Evolutionary conservation across 345 rosid genomes (phyloP).

Genomic region (Stellera chamaejasme): DNA sequence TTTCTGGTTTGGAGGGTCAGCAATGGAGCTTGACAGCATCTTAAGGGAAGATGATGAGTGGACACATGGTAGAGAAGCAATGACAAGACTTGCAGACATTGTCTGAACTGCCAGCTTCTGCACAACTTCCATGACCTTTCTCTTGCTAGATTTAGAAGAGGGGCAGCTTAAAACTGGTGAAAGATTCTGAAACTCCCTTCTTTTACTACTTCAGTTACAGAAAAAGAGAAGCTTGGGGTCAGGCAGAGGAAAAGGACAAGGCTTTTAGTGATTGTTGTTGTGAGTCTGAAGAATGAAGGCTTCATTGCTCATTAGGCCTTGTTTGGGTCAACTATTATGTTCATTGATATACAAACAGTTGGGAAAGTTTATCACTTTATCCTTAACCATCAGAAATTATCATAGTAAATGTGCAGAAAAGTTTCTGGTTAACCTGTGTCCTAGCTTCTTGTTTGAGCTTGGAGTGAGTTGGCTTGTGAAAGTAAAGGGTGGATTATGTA

Average conservation of each 20-base stretch:
- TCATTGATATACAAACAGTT: too few relatives aligned
- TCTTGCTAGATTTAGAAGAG: not conserved
- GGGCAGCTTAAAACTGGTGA: not conserved
- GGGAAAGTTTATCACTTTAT: too few relatives aligned
- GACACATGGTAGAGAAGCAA: constrained; percentile 22
- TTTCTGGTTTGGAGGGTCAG: constrained; percentile 6
- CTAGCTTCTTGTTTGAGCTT: not conserved
- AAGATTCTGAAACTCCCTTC: not conserved
- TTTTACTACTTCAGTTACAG: not conserved
- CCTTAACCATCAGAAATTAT: too few relatives aligned
- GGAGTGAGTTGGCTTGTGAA: constrained; percentile 4
- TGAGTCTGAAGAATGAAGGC: too few relatives aligned
- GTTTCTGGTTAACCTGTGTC: constrained; percentile 1
- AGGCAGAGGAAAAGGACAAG: too few relatives aligned
- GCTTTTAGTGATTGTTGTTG: too few relatives aligned
- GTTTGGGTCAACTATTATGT: too few relatives aligned
- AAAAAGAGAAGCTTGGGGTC: too few relatives aligned
- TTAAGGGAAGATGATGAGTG: constrained; percentile 15
- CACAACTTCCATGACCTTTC: constrained; percentile 23
- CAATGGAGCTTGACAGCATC: constrained; percentile 4
- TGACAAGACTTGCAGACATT: constrained; percentile 9
- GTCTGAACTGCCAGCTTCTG: constrained; percentile 17
- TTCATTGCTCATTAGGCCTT: too few relatives aligned
- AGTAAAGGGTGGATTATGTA: not conserved
- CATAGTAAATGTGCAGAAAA: not conserved